These are phyloP conservation scores for Lithocarpus polystachyus DNA, from an alignment of 306 rosid species.

Conservation along the genomic window DNA sequence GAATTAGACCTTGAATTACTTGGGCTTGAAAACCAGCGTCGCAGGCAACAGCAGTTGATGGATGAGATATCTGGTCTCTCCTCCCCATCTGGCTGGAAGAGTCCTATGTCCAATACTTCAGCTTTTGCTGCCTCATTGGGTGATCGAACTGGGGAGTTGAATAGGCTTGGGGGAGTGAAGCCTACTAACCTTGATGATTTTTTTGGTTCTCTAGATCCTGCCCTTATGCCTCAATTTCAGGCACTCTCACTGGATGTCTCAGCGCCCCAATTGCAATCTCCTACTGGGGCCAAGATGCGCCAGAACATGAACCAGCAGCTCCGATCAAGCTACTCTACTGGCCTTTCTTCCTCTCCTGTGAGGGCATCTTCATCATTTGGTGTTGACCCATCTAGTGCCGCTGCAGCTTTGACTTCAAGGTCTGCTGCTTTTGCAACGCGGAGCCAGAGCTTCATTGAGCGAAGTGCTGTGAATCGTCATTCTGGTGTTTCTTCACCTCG, in stretches of 20 bases:
- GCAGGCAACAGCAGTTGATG: conserved; percentile 49
- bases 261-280: conserved; percentile 48
- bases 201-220: conserved; percentile 49
- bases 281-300: conserved; percentile 48
- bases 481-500: conserved; percentile 50
- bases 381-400: conserved; percentile 26
- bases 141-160: conserved; percentile 41
- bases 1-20: conserved; percentile 46
- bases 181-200: conserved; percentile 63
- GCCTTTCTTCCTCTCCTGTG: conserved; percentile 40
- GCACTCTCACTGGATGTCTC: conserved; percentile 53
- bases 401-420: conserved; percentile 47
- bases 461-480: conserved; percentile 29
- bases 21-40: conserved; percentile 41
- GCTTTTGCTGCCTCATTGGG: conserved; percentile 37
- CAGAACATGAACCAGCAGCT: conserved; percentile 51
- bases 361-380: conserved; percentile 45
- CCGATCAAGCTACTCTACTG: conserved; percentile 41
- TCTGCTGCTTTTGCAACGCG: conserved; percentile 54
- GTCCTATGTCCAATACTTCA: conserved; percentile 36
- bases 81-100: conserved; percentile 58
- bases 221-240: conserved; percentile 52
- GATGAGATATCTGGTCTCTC: conserved; percentile 53
- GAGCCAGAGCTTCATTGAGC: conserved; percentile 75
- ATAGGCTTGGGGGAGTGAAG: conserved; percentile 45